Percentiles rank a stretch among this genome's conserved stretches.
phyloP scores from a whole-genome alignment of 352 stramenopile genomes.

The Chrysophaeum taylorii region DNA sequence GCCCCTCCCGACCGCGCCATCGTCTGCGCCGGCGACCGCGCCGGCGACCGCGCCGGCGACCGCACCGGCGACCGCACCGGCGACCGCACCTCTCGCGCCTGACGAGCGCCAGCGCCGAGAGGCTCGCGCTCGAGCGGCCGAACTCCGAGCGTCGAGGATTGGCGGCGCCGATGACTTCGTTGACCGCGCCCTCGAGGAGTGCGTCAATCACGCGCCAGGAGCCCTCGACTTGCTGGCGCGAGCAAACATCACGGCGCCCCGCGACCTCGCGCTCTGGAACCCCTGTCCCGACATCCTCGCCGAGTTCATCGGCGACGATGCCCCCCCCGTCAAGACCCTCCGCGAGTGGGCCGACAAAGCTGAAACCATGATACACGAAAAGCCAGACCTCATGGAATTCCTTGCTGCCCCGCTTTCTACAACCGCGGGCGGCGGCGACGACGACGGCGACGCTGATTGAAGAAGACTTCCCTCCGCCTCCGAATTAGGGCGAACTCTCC shows the following conservation, averaged over 20 bases:
- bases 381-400: too few relatives aligned
- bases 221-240: not conserved
- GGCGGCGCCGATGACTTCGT: not conserved
- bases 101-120: not conserved
- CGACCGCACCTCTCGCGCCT: not conserved
- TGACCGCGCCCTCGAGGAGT: not conserved
- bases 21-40: not conserved
- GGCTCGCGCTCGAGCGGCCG: not conserved
- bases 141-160: too few relatives aligned
- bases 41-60: not conserved
- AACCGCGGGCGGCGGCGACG: too few relatives aligned
- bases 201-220: not conserved
- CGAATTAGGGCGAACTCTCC: too few relatives aligned
- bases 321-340: not conserved
- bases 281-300: not conserved
- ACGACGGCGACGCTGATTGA: too few relatives aligned
- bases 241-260: not conserved
- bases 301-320: not conserved
- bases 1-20: not conserved
- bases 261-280: not conserved
- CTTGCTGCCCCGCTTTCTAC: too few relatives aligned
- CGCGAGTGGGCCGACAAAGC: too few relatives aligned
- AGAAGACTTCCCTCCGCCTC: too few relatives aligned
- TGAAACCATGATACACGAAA: too few relatives aligned
- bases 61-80: not conserved